A percentile compares a stretch with the other conserved stretches of the same genome.
These are phyloP conservation scores for Penicillium nordicum DNA, from an alignment of 2,329 filamentous ascomycete species.

Conservation along the genomic window DNA sequence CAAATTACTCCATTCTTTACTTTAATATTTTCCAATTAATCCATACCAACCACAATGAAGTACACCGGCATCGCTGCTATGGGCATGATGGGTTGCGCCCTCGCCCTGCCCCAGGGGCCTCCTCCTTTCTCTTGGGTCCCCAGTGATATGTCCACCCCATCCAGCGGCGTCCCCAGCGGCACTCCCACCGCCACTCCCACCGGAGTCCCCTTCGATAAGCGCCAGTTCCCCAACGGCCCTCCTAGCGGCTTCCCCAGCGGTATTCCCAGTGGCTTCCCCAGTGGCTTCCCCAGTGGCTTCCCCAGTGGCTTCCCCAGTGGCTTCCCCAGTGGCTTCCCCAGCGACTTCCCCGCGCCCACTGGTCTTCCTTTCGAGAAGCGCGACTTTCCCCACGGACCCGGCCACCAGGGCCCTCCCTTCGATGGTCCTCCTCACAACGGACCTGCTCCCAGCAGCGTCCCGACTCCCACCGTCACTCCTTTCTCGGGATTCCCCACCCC, in stretches of 20 bases:
- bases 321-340: constrained; percentile 1
- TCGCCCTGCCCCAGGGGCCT: constrained; percentile 18
- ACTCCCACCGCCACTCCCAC: background rate
- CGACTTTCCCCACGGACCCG: background rate
- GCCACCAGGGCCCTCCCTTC: background rate
- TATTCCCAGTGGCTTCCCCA: background rate
- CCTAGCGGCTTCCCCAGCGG: background rate
- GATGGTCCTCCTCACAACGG: background rate
- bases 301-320: background rate
- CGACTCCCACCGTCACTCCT: background rate
- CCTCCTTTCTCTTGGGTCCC: background rate
- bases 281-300: background rate
- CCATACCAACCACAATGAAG: constrained; percentile 15
- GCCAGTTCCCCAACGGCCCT: constrained; percentile 1
- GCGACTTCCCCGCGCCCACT: background rate
- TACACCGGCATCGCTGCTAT: constrained; percentile 16
- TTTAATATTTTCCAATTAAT: background rate
- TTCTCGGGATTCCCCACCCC: background rate
- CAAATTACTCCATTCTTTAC: background rate
- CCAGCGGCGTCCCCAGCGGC: background rate
- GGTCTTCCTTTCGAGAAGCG: constrained; percentile 1
- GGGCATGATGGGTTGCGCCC: constrained; percentile 24
- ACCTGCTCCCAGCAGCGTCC: background rate
- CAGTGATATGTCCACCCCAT: background rate
- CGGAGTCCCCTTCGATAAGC: constrained; percentile 4